Evolutionary conservation across 139 green algal species (phyloP), one percentile per base, ranked within the genome.

Genomic region (Coelastrella sp.): DNA sequence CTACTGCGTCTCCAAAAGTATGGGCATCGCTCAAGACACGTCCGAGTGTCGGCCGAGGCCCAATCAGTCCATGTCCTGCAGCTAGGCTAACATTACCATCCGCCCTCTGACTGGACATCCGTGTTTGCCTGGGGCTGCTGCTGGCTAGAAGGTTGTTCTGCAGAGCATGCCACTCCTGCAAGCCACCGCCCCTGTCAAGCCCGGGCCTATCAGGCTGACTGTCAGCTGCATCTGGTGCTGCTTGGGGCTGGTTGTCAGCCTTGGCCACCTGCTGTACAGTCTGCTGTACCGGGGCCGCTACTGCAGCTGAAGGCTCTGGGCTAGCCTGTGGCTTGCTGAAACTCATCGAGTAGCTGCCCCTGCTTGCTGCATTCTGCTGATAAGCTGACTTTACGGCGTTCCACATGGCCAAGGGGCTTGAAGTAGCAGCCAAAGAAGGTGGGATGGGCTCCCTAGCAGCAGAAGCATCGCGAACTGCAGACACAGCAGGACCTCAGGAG

Each of bases 331-430:
- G 11, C 64, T 20, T 71, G 16, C 64, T 71, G 64, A 71, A 14
- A 7, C 13, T 56, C 58, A 73, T 56, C 16, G 58, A 23, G 57
- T 19, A 56, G 80, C 56, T 83, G 80, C 58, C 19, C 58, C 80
- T 85, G 54, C 58, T 20, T 4, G 71, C 7, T 5, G 17, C 60
- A 11, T 75, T 13, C 6, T 76, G 80, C 64, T 59, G 64, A 60
- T 74, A 86, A 7, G 80, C 80, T 75, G 80, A 58, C n/a, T 86
- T 86, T 58, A 86, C 32, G n/a, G 58, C n/a, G 0, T 73, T 73
- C 80, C 80, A 86, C 20, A n/a, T 73, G 58, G 59, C 47, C 57
- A 86, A 22, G 10, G 80, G 59, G 11, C 80, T n/a, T 7, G 20
- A 58, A n/a, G 80, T 5, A 71, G 74, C 19, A 4, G 3, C 80